Conservation (phyloP, 1,284 basidiomycete species). For the Cutaneotrichosporon sp. region DNA sequence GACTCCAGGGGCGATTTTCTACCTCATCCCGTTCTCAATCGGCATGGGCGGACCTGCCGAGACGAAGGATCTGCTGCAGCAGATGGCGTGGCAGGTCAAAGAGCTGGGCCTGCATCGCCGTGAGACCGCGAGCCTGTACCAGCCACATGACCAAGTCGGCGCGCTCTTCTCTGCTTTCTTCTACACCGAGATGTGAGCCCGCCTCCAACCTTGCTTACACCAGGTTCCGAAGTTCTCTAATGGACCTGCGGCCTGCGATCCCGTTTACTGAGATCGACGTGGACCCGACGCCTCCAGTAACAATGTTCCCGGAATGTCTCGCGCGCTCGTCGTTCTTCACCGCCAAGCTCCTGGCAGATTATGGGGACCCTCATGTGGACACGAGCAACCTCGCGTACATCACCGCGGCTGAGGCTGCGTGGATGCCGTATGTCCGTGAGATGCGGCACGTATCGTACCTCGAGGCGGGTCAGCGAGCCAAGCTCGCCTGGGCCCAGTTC, state of each 20-base stretch:
- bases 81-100: slow-evolving; percentile 35
- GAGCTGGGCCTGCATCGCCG: slow-evolving; percentile 30
- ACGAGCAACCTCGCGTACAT: slow-evolving; percentile 27
- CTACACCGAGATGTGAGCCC: slow-evolving; percentile 31
- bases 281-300: slow-evolving; percentile 18
- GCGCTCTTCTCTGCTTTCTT: slow-evolving; percentile 29
- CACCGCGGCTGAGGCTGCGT: slow-evolving; percentile 22
- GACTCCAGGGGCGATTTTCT: slow-evolving; percentile 29
- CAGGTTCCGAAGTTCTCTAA: slow-evolving; percentile 29
- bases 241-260: slow-evolving; percentile 27
- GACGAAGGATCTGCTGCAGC: slow-evolving; percentile 25
- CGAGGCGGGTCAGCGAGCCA: slow-evolving; percentile 12
- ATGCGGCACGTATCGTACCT: slow-evolving; percentile 17
- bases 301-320: slow-evolving; percentile 24
- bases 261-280: slow-evolving; percentile 32
- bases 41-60: slow-evolving; percentile 29
- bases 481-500: slow-evolving; percentile 28
- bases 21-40: slow-evolving; percentile 27
- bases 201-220: background rate
- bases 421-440: slow-evolving; percentile 25
- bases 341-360: slow-evolving; percentile 26
- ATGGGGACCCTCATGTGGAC: slow-evolving; percentile 27
- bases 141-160: slow-evolving; percentile 27
- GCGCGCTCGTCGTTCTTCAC: slow-evolving; percentile 20
- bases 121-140: slow-evolving; percentile 29